Base-by-base conservation (phyloP, 805 yeast genomes). In the Starmera dryadoides region DNA sequence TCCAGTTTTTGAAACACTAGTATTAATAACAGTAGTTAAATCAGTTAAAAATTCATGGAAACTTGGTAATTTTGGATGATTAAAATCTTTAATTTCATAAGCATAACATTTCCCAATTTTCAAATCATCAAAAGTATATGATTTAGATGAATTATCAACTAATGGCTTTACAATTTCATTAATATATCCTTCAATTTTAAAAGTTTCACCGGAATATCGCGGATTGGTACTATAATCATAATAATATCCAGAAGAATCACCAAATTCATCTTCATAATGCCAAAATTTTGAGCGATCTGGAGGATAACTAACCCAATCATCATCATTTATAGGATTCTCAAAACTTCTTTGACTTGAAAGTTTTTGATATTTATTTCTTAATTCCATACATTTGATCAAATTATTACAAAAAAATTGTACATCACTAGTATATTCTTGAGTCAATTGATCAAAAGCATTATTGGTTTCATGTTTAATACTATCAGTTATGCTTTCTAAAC, bases 231-330 rank as follows among this genome's bases (percentile, higher is more conserved):
- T 36, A 10, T 44, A 38, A 30, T 49, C 55, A 34, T 48, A 53
- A 38, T 49, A 55, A 32, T 55, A 53, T 16, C n/a, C n/a, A n/a
- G 52, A 53, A 15, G 46, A 42, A 2, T 46, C 38, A 4, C 56
- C 56, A 37, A 50, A 53, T 30, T 51, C 53, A 26, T 52, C 58
- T 28, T 53, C 59, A 43, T 61, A 64, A 43, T 63, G 66, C 71
- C 71, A 66, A 17, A 60, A 64, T 43, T 62, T 66, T 2, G 66
- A 64, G 34, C 59, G 48, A 9, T 96, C 95, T 18, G 80, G 79
- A 0, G 98, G 97, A 56, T 86, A 88, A 25, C 86, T 75, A n/a
- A 60, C 59, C 96, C 96, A 88, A 5, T 64, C 56, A 30, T 59
- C 60, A 19, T 31, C 26, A 59, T 88, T 82, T 51, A 86, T 79